Percentiles rank a stretch among this genome's conserved stretches.
These are phyloP conservation scores for Ceratocystis variospora DNA, from an alignment of 2,329 filamentous ascomycete genomes.

Conservation along the genomic window DNA sequence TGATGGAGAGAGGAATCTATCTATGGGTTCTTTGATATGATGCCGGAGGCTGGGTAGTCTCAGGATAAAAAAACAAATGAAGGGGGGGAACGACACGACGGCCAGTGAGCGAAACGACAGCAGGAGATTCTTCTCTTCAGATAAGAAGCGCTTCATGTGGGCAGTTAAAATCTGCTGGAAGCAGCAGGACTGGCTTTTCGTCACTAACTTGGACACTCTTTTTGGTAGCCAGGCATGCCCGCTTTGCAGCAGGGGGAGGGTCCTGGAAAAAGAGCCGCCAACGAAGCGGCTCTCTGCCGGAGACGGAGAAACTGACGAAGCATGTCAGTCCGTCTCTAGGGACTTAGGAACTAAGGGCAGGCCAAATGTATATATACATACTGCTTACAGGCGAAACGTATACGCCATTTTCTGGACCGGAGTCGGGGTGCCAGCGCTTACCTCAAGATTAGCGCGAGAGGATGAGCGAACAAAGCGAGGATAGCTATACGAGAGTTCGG, in stretches of 20 bases:
- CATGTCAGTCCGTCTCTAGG: background rate
- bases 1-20: background rate
- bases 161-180: too few species aligned
- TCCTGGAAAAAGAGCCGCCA: background rate
- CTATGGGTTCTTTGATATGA: background rate
- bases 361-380: background rate
- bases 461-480: background rate
- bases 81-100: background rate
- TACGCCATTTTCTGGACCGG: background rate
- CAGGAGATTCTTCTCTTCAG: background rate
- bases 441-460: background rate
- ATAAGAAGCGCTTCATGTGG: too few species aligned
- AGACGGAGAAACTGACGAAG: conserved; percentile 4
- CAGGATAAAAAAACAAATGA: background rate
- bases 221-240: too few species aligned
- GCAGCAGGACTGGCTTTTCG: too few species aligned
- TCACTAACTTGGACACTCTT: too few species aligned
- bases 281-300: background rate
- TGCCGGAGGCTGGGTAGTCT: background rate
- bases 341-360: background rate
- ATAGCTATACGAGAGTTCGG: too few species aligned
- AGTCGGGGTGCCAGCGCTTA: background rate
- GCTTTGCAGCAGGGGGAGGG: background rate
- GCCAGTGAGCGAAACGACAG: background rate
- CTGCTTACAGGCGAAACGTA: too few species aligned